A percentile compares a stretch with the other conserved stretches of the same genome.
phyloP scores from a whole-genome alignment of 2,329 filamentous ascomycete species.

The Ophiostoma montium region DNA sequence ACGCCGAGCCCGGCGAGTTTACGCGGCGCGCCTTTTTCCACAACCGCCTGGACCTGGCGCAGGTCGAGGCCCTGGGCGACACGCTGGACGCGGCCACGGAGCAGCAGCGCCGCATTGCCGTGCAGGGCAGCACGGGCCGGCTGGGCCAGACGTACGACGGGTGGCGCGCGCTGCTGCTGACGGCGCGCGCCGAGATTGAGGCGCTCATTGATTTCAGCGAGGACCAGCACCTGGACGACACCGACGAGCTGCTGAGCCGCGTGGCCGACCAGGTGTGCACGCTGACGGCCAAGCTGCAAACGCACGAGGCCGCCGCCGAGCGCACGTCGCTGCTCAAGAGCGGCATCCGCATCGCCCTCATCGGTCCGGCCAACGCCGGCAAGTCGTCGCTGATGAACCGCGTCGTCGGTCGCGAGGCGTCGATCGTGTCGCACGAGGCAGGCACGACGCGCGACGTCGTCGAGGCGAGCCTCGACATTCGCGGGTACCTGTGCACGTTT shows the following conservation, averaged over 20 bases:
- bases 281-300: conserved; percentile 19
- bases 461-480: conserved; percentile 78
- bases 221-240: conserved; percentile 93
- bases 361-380: conserved; percentile 86
- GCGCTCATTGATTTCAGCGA: conserved; percentile 95
- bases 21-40: conserved; percentile 86
- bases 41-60: conserved; percentile 68
- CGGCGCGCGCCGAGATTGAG: conserved; percentile 81
- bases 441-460: conserved; percentile 91
- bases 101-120: conserved; percentile 76
- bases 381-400: conserved; percentile 90
- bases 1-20: conserved; percentile 85
- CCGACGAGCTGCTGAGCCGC: conserved; percentile 57
- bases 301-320: conserved; percentile 61
- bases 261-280: conserved; percentile 48
- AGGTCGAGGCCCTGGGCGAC: conserved; percentile 56
- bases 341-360: conserved; percentile 72
- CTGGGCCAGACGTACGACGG: conserved; percentile 64
- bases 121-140: conserved; percentile 58
- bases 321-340: conserved; percentile 70
- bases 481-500: conserved; percentile 83
- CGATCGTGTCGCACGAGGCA: conserved; percentile 84
- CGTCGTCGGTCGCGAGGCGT: conserved; percentile 81
- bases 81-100: conserved; percentile 64
- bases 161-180: conserved; percentile 66